Base-by-base conservation (phyloP, 2,329 filamentous ascomycete species). In the Thelonectria discophora region DNA sequence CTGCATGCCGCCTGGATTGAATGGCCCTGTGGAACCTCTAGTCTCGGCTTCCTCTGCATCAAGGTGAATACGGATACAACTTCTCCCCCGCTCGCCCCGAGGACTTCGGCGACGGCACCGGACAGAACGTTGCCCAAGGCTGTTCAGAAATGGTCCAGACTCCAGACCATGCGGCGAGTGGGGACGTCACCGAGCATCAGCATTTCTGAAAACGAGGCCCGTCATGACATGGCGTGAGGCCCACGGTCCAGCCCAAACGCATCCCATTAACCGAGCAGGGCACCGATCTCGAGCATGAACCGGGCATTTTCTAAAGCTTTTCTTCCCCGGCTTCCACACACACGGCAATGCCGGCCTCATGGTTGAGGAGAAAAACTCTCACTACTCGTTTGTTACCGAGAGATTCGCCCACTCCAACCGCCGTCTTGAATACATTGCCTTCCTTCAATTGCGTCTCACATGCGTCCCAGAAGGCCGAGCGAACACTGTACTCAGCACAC, bases 101-200 rank as follows among this genome's bases (percentile, higher is more conserved):
- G 30, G 40, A 27, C 15, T 32, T 42, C 32, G 46, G 43, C 37
- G 15, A 55, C 32, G 15, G 32, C n/a, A 15, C 6, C 24, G 46
- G 11, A 20, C 9, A 43, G 40, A 34, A 40, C 54, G 50, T 30
- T 18, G 21, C 55, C 40, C 43, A 48, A 43, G 48, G 37, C 20
- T 18, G 53, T 32, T 59, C 49, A 39, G 49, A 47, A 59, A 21
- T 24, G 55, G 55, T 58, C 55, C 20, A 58, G 55, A 24, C 21
- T 24, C 21, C 21, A 24, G n/a, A 58, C 43, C 55, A 27, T 45
- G 55, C 55, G 48, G 21, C 48, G 49, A 51, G 55, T 51, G 55
- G 55, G 48, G 39, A 43, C 43, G 32, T 30, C 43, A 42, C 37
- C 30, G 40, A 46, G 40, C 51, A 40, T 43, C 40, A 21, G 40